Percentiles rank a stretch among this genome's conserved stretches.
phyloP scores from a whole-genome alignment of 2,329 filamentous ascomycete genomes.

The Xylariaceae sp. region DNA sequence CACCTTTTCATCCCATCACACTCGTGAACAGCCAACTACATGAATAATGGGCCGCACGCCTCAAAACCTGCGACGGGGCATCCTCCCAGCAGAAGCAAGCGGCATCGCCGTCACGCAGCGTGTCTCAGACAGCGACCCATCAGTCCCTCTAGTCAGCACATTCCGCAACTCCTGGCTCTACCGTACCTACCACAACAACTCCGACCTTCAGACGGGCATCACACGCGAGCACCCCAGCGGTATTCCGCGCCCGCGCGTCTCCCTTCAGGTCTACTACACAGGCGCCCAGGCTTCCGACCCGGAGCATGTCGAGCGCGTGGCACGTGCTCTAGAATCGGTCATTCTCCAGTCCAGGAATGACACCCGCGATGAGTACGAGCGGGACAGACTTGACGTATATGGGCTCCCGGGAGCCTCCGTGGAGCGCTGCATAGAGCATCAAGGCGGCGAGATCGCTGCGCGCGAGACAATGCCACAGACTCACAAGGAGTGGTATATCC shows the following conservation, averaged over 20 bases:
- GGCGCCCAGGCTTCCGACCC: conserved; percentile 3
- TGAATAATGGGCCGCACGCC: conserved; percentile 1
- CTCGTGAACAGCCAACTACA: too few species aligned
- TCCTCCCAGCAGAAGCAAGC: conserved; percentile 2
- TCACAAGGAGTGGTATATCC: conserved; percentile 5
- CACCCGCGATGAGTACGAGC: conserved; percentile 1
- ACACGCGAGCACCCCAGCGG: conserved; percentile 1
- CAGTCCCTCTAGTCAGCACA: conserved; percentile 3
- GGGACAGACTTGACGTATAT: conserved; percentile 5
- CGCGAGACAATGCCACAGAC: conserved; percentile 1
- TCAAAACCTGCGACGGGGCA: conserved; percentile 1
- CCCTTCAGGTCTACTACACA: conserved; percentile 5
- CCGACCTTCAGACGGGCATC: conserved; percentile 1
- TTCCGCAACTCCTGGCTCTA: conserved; percentile 3
- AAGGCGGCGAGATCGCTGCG: conserved; percentile 4
- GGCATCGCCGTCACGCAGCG: conserved; percentile 1
- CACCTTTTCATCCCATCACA: too few species aligned
- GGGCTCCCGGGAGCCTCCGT: conserved; percentile 3
- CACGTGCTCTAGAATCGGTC: conserved; percentile 2
- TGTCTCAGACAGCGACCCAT: conserved; percentile 3
- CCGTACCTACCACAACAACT: conserved; percentile 2
- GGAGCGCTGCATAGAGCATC: conserved; percentile 3
- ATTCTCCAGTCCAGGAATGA: not conserved
- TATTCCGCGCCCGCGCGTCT: conserved; percentile 3
- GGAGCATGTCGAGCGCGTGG: conserved; percentile 1